phyloP scores from a whole-genome alignment of 2,329 filamentous ascomycete genomes.

The Monosporascus sp. region DNA sequence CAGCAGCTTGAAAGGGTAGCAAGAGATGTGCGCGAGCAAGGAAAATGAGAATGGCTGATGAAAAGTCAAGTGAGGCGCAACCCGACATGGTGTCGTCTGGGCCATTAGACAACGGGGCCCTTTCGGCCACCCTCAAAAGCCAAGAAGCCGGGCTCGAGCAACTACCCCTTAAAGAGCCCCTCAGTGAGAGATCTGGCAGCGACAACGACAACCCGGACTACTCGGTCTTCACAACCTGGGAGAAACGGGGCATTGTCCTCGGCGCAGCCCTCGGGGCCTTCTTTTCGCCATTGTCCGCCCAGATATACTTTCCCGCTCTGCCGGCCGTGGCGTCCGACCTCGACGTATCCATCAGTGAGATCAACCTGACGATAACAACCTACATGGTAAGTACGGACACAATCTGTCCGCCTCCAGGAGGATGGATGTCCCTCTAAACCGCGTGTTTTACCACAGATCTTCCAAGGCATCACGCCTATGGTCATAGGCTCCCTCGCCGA shows the following conservation, averaged over 20 bases:
- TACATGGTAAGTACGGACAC: slow-evolving; percentile 22
- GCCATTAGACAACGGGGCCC: neutral
- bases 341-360: slow-evolving; percentile 26
- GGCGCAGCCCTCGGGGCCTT: slow-evolving; percentile 24
- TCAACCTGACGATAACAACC: slow-evolving; percentile 30
- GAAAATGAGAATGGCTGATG: neutral
- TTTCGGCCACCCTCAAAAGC: neutral
- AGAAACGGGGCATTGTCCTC: slow-evolving; percentile 25
- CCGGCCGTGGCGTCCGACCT: slow-evolving; percentile 33
- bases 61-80: neutral
- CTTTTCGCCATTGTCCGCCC: slow-evolving; percentile 26
- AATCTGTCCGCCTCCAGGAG: too few relatives aligned
- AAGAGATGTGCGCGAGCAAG: neutral
- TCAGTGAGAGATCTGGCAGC: neutral
- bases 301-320: slow-evolving; percentile 42
- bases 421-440: slow-evolving; percentile 13
- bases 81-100: neutral
- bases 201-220: slow-evolving; percentile 2
- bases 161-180: neutral
- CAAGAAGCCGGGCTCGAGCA: neutral
- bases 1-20: too few relatives aligned
- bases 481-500: slow-evolving; percentile 46
- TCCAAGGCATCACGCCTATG: slow-evolving; percentile 47
- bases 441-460: slow-evolving; percentile 33
- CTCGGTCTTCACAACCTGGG: slow-evolving; percentile 19